Conservation (phyloP, 495 filamentous ascomycete genomes). For the Glarea lozoyensis region DNA sequence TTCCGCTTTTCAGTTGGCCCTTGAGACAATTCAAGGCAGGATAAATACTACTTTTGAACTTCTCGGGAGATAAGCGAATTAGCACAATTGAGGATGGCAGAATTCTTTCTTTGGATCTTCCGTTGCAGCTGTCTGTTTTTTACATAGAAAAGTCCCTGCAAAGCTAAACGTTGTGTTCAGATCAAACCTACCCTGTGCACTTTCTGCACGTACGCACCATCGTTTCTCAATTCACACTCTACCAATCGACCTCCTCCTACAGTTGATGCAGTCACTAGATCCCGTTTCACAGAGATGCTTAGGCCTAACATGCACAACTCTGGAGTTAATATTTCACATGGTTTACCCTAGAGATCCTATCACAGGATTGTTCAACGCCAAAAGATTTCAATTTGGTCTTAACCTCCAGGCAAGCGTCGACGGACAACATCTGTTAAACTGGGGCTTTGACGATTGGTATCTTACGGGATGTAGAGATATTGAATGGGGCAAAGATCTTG, state of each 20-base stretch:
- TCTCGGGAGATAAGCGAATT: too few relatives aligned
- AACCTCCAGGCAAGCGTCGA: slow-evolving; percentile 3
- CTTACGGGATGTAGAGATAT: slow-evolving; percentile 3
- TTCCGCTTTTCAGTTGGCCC: too few relatives aligned
- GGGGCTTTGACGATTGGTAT: slow-evolving; percentile 3
- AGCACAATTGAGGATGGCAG: too few relatives aligned
- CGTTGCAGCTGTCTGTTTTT: too few relatives aligned
- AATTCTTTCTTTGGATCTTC: too few relatives aligned
- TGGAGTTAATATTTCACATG: slow-evolving; percentile 37
- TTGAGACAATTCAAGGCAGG: neutral
- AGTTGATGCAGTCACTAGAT: slow-evolving; percentile 41
- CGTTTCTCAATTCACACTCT: too few relatives aligned
- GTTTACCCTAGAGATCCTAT: slow-evolving; percentile 28
- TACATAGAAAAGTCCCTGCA: too few relatives aligned
- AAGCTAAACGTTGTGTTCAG: too few relatives aligned
- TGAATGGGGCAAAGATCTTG: slow-evolving; percentile 1
- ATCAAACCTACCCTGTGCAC: too few relatives aligned
- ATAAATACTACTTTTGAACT: neutral
- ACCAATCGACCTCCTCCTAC: slow-evolving; percentile 46
- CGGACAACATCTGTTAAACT: neutral
- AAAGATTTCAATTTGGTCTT: neutral
- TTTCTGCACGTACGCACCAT: too few relatives aligned
- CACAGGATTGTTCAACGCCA: slow-evolving; percentile 16
- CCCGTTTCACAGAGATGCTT: slow-evolving; percentile 45
- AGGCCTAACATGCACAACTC: slow-evolving; percentile 37